Percentiles rank a stretch among this genome's conserved stretches.
Evolutionary conservation across 2,329 filamentous ascomycete genomes (phyloP).

Genomic region (Exophiala alcalophila): DNA sequence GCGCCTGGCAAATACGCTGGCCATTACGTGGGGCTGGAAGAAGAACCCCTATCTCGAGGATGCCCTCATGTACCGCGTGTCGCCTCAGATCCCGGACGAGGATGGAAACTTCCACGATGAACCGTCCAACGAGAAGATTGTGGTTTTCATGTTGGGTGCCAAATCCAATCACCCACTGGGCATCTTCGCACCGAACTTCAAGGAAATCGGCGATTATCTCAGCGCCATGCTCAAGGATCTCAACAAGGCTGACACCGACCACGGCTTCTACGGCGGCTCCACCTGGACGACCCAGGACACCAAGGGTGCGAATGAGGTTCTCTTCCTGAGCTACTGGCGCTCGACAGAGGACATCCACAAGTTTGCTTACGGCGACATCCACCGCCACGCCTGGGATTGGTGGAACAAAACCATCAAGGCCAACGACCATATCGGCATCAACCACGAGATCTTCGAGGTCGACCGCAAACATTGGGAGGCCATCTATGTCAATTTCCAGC

Average conservation of each 20-base stretch:
- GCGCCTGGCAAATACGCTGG: conserved; percentile 35
- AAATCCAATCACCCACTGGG: conserved; percentile 42
- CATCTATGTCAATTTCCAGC: conserved; percentile 43
- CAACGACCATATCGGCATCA: conserved; percentile 43
- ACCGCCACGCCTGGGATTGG: conserved; percentile 45
- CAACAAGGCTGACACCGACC: conserved; percentile 26
- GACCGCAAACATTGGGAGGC: conserved; percentile 43
- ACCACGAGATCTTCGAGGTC: conserved; percentile 45
- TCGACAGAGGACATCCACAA: conserved; percentile 42
- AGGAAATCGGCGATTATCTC: conserved; percentile 35
- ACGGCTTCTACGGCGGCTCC: conserved; percentile 37
- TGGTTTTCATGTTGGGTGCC: conserved; percentile 41
- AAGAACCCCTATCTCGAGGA: conserved; percentile 41
- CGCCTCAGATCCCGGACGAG: conserved; percentile 40
- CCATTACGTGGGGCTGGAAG: conserved; percentile 36
- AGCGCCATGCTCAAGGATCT: conserved; percentile 34
- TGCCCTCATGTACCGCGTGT: conserved; percentile 37
- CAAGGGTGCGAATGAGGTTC: conserved; percentile 36
- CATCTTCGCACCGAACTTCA: conserved; percentile 38
- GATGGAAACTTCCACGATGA: conserved; percentile 31
- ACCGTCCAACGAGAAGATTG: conserved; percentile 35
- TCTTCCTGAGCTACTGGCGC: conserved; percentile 44
- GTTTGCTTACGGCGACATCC: conserved; percentile 43
- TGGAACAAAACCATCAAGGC: conserved; percentile 40
- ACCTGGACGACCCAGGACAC: conserved; percentile 36